Conservation (phyloP, 2,329 filamentous ascomycete species). For the Diaporthe citrichinensis region DNA sequence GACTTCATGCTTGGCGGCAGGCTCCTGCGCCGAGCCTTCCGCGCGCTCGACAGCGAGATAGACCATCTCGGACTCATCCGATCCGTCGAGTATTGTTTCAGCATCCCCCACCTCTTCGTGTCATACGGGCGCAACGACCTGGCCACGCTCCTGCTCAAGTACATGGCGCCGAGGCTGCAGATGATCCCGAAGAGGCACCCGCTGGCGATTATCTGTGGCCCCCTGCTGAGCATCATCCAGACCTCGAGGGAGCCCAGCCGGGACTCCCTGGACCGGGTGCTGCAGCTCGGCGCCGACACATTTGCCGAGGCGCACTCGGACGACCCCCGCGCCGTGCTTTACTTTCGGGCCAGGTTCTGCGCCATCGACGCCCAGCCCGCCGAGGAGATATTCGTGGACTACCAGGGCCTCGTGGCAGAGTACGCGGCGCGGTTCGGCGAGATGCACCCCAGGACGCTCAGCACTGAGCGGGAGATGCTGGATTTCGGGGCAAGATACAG, state of each 20-base stretch:
- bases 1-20: not conserved
- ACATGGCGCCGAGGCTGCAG: not conserved
- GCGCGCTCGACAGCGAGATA: not conserved
- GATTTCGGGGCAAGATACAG: not conserved
- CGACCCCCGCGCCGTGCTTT: not conserved
- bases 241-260: not conserved
- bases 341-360: not conserved
- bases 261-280: not conserved
- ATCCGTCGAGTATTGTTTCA: conserved; percentile 2
- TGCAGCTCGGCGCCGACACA: not conserved
- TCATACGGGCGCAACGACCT: not conserved
- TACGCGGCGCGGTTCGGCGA: not conserved
- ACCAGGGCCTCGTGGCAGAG: not conserved
- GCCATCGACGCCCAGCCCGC: not conserved
- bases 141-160: not conserved
- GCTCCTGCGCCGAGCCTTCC: not conserved
- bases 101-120: not conserved
- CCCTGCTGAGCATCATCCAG: not conserved
- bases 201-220: not conserved
- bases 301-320: not conserved
- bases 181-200: conserved; percentile 4
- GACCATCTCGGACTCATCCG: not conserved
- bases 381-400: not conserved
- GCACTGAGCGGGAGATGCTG: not conserved
- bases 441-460: not conserved